phyloP scores from a whole-genome alignment of 2,329 filamentous ascomycete species.

The Hypoxylon sp. region DNA sequence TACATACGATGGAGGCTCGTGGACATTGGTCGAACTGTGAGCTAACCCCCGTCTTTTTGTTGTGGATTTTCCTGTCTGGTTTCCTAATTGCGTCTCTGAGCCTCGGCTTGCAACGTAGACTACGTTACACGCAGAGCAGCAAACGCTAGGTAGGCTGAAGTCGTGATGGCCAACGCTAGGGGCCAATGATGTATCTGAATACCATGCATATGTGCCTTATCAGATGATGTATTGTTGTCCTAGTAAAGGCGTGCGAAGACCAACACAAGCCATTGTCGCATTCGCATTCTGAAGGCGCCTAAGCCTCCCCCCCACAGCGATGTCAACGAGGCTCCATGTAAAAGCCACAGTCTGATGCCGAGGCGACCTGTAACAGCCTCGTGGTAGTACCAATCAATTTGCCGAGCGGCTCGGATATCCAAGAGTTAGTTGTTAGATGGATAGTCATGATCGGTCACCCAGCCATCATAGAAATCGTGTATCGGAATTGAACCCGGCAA shows the following conservation, averaged over 20 bases:
- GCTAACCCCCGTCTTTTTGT: constrained; percentile 24
- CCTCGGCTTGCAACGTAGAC: constrained; percentile 39
- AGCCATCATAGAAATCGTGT: too few relatives aligned
- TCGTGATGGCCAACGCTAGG: constrained; percentile 1
- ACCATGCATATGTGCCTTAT: constrained; percentile 11
- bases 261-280: constrained; percentile 8
- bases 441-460: too few relatives aligned
- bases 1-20: background rate
- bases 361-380: background rate
- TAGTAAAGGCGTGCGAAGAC: background rate
- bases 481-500: too few relatives aligned
- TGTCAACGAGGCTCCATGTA: background rate
- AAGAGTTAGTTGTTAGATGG: background rate
- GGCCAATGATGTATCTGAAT: constrained; percentile 4
- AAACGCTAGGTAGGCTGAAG: background rate
- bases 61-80: constrained; percentile 21
- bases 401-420: constrained; percentile 5
- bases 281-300: constrained; percentile 2
- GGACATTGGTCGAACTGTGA: constrained; percentile 15
- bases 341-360: constrained; percentile 1
- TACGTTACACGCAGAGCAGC: constrained; percentile 3
- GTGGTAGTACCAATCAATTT: constrained; percentile 1
- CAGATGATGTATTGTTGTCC: constrained; percentile 5
- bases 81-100: constrained; percentile 12
- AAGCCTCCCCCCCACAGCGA: background rate